Percentiles rank a stretch among this genome's conserved stretches.
These are phyloP conservation scores for Coemansia umbellata DNA, from an alignment of 192 early-diverging fungal genomes.

Conservation along the genomic window DNA sequence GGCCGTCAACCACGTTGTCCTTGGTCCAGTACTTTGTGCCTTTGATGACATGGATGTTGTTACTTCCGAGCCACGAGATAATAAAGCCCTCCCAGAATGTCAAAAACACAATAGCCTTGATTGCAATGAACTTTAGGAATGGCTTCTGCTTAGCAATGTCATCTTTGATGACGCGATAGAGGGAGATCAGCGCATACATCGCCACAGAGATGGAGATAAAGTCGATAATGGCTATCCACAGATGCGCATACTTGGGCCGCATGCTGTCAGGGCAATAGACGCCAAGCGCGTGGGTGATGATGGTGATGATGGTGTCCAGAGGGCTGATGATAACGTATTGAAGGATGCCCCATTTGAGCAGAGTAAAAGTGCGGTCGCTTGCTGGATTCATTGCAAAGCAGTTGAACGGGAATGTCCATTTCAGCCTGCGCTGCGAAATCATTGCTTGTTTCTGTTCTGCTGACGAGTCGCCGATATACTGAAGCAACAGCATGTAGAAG, in stretches of 20 bases:
- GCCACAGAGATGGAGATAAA: slow-evolving; percentile 61
- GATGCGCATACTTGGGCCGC: slow-evolving; percentile 58
- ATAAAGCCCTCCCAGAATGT: slow-evolving; percentile 62
- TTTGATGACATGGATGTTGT: slow-evolving; percentile 49
- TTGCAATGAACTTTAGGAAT: slow-evolving; percentile 45
- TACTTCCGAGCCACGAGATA: slow-evolving; percentile 53
- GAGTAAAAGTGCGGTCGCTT: slow-evolving; percentile 50
- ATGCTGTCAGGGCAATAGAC: slow-evolving; percentile 62
- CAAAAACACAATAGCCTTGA: slow-evolving; percentile 59
- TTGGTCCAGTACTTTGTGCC: slow-evolving; percentile 55
- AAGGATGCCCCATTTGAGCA: slow-evolving; percentile 62
- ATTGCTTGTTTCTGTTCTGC: slow-evolving; percentile 47
- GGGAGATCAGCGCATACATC: slow-evolving; percentile 65
- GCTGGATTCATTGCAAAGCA: slow-evolving; percentile 60
- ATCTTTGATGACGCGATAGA: slow-evolving; percentile 60
- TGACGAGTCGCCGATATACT: slow-evolving; percentile 59
- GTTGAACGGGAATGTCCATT: slow-evolving; percentile 61
- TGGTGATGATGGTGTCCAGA: slow-evolving; percentile 55
- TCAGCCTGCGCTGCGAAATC: slow-evolving; percentile 39
- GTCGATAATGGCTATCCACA: slow-evolving; percentile 62
- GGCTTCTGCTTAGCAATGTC: slow-evolving; percentile 54
- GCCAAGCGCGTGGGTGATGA: slow-evolving; percentile 59
- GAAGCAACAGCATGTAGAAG: slow-evolving; percentile 69
- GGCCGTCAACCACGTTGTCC: slow-evolving; percentile 52
- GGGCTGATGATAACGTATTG: slow-evolving; percentile 70